Base-by-base conservation (phyloP, 2,329 filamentous ascomycete genomes). In the Clarireedia monteithiana region DNA sequence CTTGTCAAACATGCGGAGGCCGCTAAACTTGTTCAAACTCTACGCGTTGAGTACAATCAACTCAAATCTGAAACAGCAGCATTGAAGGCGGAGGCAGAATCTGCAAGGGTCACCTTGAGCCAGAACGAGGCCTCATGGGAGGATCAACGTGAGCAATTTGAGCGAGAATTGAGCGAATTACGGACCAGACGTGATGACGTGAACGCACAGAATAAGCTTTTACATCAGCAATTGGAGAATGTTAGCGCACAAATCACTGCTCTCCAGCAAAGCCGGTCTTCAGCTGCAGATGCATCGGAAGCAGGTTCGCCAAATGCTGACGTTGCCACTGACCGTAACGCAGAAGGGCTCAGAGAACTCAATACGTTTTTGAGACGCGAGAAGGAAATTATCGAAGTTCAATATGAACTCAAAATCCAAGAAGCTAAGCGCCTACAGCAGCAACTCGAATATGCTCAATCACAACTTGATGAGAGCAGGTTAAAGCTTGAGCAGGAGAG, bases 331-430 rank as follows among this genome's bases (percentile, higher is more conserved):
- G 78, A 83, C 50, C 76, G 82, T 38, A 83, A 82, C 42, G 75
- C 85, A 9, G 88, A 90, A 62, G 89, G 88, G 53, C 81, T 96
- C 9, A 88, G 94, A 59, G 92, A 97, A 66, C 82, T 99, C 56
- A 95, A 95, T 72, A 87, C 83, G 59, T 99, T 94, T 70, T 76
- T 99, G 59, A 86, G 92, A 47, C 87, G 90, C 44, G 95, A 99
- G 73, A 99, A 97, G 76, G 94, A 97, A 69, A 97, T 99, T 62
- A 81, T 96, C 7, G 92, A 99, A 64, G 89, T 96, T n/a, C 92
- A 97, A 67, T 88, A 91, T 65, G 91, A 96, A 64, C 78, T 97
- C 46, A 91, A 92, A 65, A 79, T 85, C 0, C 89, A 95, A 65
- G 94, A 99, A 72, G 80, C 84, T 53, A 95, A 95, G 72, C 84